Conservation (phyloP, 2,329 filamentous ascomycete species). For the Claviceps paspali region DNA sequence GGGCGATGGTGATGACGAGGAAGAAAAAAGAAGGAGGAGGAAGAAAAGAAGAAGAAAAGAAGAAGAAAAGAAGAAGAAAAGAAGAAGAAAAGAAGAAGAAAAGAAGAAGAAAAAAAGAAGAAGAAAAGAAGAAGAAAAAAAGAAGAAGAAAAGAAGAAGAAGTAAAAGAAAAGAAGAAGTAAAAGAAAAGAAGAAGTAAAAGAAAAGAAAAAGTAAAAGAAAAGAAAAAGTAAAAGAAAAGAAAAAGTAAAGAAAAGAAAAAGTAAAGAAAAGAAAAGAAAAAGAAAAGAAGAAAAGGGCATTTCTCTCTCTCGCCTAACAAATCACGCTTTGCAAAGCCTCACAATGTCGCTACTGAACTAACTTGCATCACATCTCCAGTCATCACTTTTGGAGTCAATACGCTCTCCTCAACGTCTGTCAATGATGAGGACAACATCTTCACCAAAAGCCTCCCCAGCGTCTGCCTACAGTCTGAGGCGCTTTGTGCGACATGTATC, state of each 20-base stretch:
- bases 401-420: not conserved
- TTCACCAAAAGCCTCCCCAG: not conserved
- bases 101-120: not conserved
- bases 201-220: too few species aligned
- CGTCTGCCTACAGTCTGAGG: not conserved
- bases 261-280: too few species aligned
- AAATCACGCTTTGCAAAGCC: not conserved
- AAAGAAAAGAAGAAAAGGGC: not conserved
- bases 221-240: not conserved
- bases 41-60: not conserved
- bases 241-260: too few species aligned
- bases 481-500: constrained; percentile 1
- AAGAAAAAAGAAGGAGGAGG: not conserved
- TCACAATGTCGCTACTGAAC: not conserved
- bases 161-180: too few species aligned
- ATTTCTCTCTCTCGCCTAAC: not conserved
- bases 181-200: not conserved
- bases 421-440: constrained; percentile 2
- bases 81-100: too few species aligned
- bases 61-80: too few species aligned
- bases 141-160: too few species aligned
- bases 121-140: too few species aligned
- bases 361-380: not conserved
- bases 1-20: too few species aligned
- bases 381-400: not conserved